phyloP scores from a whole-genome alignment of 202 grass and related monocot species.

The Eragrostis tef region DNA sequence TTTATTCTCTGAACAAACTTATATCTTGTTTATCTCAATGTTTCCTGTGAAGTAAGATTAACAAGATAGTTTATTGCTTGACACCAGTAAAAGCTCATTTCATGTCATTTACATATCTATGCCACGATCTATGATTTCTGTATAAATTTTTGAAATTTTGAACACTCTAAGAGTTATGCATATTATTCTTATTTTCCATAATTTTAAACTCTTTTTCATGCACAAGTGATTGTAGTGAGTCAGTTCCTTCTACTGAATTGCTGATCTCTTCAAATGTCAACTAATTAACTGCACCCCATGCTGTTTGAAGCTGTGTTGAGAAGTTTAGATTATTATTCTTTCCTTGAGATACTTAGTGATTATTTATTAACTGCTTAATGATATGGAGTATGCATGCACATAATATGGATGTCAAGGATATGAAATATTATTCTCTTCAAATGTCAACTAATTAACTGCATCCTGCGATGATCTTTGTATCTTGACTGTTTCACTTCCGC shows the following conservation, averaged over 20 bases:
- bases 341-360: background rate
- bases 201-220: constrained; percentile 25
- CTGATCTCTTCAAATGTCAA: constrained; percentile 11
- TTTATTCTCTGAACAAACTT: background rate
- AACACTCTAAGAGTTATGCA: constrained; percentile 14
- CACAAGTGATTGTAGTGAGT: constrained; percentile 13
- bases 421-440: too few species aligned
- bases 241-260: constrained; percentile 8
- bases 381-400: too few species aligned
- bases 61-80: background rate
- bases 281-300: background rate
- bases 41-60: background rate
- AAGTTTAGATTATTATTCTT: constrained; percentile 4
- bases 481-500: constrained; percentile 17
- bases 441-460: too few species aligned
- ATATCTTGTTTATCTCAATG: background rate
- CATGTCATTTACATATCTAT: background rate
- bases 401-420: too few species aligned
- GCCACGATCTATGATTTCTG: background rate
- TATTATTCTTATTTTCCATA: constrained; percentile 5
- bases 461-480: background rate
- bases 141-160: constrained; percentile 6
- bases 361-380: too few species aligned
- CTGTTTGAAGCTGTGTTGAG: background rate
- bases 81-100: background rate